Percentiles rank a stretch among this genome's conserved stretches.
Evolutionary conservation across 2,329 filamentous ascomycete genomes (phyloP).

Genomic region (Trichoderma asperellum): DNA sequence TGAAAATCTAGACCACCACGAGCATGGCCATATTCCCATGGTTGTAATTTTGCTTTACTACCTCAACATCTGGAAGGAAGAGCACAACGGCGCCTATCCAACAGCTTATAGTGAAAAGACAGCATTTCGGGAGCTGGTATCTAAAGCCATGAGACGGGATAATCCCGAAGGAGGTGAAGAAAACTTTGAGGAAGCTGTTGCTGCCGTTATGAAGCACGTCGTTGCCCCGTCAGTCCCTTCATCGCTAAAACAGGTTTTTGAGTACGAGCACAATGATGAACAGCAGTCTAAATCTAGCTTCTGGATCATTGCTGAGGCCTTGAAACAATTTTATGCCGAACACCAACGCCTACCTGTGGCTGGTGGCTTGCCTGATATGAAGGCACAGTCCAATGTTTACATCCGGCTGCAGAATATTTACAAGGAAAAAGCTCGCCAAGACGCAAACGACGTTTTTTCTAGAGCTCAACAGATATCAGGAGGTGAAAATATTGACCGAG

Average conservation of each 20-base stretch:
- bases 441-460: constrained; percentile 73
- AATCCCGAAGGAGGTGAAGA: constrained; percentile 89
- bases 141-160: constrained; percentile 67
- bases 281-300: constrained; percentile 60
- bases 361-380: constrained; percentile 94
- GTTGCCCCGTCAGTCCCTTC: constrained; percentile 68
- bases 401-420: constrained; percentile 90
- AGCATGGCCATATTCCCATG: constrained; percentile 92
- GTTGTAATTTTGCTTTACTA: constrained; percentile 81
- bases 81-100: constrained; percentile 70
- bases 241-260: constrained; percentile 76
- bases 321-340: constrained; percentile 74
- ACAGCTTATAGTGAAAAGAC: constrained; percentile 82
- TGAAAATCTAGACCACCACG: constrained; percentile 71
- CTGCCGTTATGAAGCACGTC: constrained; percentile 86
- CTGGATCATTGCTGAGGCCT: constrained; percentile 84
- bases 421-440: constrained; percentile 81
- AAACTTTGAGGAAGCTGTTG: constrained; percentile 92
- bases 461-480: constrained; percentile 59
- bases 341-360: constrained; percentile 79
- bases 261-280: constrained; percentile 53
- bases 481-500: constrained; percentile 62
- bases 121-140: constrained; percentile 74
- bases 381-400: constrained; percentile 88
- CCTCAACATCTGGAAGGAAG: constrained; percentile 76